Evolutionary conservation across 2,329 filamentous ascomycete species (phyloP).

Genomic region (Coniochaeta hoffmannii): DNA sequence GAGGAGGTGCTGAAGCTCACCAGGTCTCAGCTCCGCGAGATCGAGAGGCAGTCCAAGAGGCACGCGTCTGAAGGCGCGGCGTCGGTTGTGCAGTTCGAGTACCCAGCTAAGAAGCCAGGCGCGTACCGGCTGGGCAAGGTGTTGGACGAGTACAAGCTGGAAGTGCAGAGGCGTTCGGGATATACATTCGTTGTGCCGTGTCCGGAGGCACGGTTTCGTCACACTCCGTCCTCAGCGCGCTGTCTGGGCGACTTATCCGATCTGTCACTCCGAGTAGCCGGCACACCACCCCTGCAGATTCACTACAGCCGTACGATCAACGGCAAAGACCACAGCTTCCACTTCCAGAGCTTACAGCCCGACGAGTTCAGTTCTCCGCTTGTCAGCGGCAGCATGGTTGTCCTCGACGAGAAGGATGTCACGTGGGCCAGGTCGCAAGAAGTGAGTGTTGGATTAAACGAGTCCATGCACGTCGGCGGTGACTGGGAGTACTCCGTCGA

Average conservation of each 20-base stretch:
- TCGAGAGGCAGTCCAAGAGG: slow-evolving; percentile 62
- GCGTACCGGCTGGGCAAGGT: slow-evolving; percentile 81
- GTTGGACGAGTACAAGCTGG: slow-evolving; percentile 86
- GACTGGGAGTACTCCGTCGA: slow-evolving; percentile 87
- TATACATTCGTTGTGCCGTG: slow-evolving; percentile 83
- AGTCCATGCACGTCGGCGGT: slow-evolving; percentile 73
- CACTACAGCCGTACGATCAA: slow-evolving; percentile 88
- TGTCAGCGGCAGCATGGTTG: slow-evolving; percentile 52
- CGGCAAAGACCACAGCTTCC: slow-evolving; percentile 72
- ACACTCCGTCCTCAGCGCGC: slow-evolving; percentile 54
- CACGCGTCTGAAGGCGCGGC: slow-evolving; percentile 56
- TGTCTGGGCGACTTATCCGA: slow-evolving; percentile 87
- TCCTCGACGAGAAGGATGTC: slow-evolving; percentile 55
- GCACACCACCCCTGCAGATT: slow-evolving; percentile 85
- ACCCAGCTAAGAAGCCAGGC: slow-evolving; percentile 76
- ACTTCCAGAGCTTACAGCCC: slow-evolving; percentile 89
- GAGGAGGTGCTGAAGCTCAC: slow-evolving; percentile 76
- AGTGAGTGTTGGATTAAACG: slow-evolving; percentile 78
- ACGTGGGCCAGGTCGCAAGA: slow-evolving; percentile 74
- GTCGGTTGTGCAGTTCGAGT: slow-evolving; percentile 60
- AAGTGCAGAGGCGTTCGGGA: slow-evolving; percentile 69
- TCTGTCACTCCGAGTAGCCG: slow-evolving; percentile 73
- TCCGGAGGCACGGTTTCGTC: slow-evolving; percentile 68
- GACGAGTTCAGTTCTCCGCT: slow-evolving; percentile 78
- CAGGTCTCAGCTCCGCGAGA: slow-evolving; percentile 63